A percentile compares a stretch with the other conserved stretches of the same genome.
Conservation (phyloP, 768 basidiomycete genomes). For the Lactifluus rugatus region DNA sequence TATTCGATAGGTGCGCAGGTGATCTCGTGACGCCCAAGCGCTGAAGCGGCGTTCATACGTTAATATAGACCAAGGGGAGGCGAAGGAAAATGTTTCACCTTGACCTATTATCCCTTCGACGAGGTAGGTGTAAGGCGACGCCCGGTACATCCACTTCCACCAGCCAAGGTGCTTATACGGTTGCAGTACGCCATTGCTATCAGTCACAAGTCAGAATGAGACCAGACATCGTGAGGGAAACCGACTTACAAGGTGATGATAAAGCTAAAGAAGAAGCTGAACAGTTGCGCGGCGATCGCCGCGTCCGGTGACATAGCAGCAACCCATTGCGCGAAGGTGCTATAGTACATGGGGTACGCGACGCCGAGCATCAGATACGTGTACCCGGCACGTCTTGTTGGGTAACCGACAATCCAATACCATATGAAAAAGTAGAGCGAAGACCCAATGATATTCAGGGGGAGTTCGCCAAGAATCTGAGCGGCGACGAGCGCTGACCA, state of each 20-base stretch:
- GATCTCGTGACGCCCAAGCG: slow-evolving; percentile 40
- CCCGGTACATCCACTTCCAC: slow-evolving; percentile 37
- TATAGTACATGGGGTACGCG: slow-evolving; percentile 36
- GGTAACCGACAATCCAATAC: slow-evolving; percentile 40
- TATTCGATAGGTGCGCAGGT: slow-evolving; percentile 54
- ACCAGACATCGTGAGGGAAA: neutral
- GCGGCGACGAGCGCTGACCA: slow-evolving; percentile 31
- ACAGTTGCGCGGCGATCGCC: slow-evolving; percentile 33
- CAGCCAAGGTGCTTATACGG: slow-evolving; percentile 34
- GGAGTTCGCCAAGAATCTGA: slow-evolving; percentile 33
- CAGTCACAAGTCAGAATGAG: neutral
- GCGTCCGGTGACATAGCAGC: slow-evolving; percentile 35
- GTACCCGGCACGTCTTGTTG: slow-evolving; percentile 31
- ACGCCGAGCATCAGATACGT: slow-evolving; percentile 32
- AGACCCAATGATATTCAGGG: slow-evolving; percentile 34
- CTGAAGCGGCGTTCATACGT: slow-evolving; percentile 25
- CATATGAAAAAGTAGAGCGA: slow-evolving; percentile 38
- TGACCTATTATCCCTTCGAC: slow-evolving; percentile 33
- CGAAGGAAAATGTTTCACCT: slow-evolving; percentile 30
- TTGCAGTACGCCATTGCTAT: slow-evolving; percentile 41
- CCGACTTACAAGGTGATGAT: slow-evolving; percentile 33
- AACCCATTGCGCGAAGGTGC: slow-evolving; percentile 34
- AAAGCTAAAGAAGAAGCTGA: slow-evolving; percentile 32
- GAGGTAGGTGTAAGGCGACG: slow-evolving; percentile 31
- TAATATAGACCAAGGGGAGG: neutral